Conservation (phyloP, 352 stramenopile genomes). For the Phytopythium vexans region DNA sequence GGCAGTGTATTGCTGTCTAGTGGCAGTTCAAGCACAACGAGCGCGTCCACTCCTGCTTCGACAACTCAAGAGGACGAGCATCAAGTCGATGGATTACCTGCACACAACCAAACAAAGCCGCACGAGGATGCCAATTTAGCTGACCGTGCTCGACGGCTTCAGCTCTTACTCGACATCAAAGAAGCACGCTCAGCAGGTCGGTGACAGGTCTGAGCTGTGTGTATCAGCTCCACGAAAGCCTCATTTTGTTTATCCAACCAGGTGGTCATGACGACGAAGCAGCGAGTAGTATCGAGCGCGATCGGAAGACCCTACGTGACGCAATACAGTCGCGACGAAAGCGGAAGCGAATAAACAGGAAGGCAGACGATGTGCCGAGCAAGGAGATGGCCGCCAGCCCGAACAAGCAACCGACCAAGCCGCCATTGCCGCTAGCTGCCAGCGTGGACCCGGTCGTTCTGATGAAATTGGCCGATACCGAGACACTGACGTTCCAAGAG, state of each 20-base stretch:
- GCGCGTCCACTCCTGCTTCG: too few relatives aligned
- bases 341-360: too few relatives aligned
- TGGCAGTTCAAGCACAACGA: too few relatives aligned
- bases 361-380: too few relatives aligned
- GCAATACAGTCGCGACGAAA: too few relatives aligned
- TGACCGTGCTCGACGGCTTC: background rate
- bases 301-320: too few relatives aligned
- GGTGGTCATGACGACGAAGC: background rate
- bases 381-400: too few relatives aligned
- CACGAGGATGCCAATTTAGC: too few relatives aligned
- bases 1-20: too few relatives aligned
- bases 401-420: too few relatives aligned
- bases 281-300: too few relatives aligned
- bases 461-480: slow-evolving; percentile 6
- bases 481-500: slow-evolving; percentile 21
- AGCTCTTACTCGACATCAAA: slow-evolving; percentile 6
- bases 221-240: background rate
- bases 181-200: slow-evolving; percentile 1
- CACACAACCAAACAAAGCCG: background rate
- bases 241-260: background rate
- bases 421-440: background rate
- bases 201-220: background rate
- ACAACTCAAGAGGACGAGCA: too few relatives aligned
- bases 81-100: background rate
- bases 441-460: background rate